These are phyloP conservation scores for Colletotrichum noveboracense DNA, from an alignment of 2,329 filamentous ascomycete genomes.

Conservation along the genomic window DNA sequence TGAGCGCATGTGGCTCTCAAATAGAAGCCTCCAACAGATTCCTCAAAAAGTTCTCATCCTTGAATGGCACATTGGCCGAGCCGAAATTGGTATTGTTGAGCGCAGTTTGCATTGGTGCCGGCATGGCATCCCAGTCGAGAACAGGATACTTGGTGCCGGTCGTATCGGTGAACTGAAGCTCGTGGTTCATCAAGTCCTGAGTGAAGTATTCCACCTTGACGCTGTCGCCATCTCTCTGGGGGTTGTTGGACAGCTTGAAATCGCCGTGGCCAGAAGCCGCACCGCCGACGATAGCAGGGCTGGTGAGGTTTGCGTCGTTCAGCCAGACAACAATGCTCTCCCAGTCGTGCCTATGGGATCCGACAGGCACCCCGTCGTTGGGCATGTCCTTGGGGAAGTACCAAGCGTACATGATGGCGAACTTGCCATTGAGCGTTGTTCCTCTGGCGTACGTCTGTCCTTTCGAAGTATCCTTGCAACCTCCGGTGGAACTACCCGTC, in stretches of 20 bases:
- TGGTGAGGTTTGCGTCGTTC: slow-evolving; percentile 26
- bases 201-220: slow-evolving; percentile 38
- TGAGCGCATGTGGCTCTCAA: background rate
- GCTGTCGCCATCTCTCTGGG: slow-evolving; percentile 24
- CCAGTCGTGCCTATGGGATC: slow-evolving; percentile 47
- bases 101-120: slow-evolving; percentile 35
- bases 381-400: slow-evolving; percentile 53
- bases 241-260: slow-evolving; percentile 25
- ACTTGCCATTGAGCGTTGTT: slow-evolving; percentile 28
- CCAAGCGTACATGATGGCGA: slow-evolving; percentile 48
- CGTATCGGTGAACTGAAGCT: slow-evolving; percentile 37
- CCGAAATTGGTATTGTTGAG: slow-evolving; percentile 45
- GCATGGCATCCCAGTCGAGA: slow-evolving; percentile 48
- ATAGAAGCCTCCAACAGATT: slow-evolving; percentile 4
- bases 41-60: slow-evolving; percentile 28
- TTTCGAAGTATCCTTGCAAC: slow-evolving; percentile 33
- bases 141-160: slow-evolving; percentile 43
- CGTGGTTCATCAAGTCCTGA: slow-evolving; percentile 37
- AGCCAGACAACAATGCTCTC: slow-evolving; percentile 39
- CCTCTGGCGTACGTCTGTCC: slow-evolving; percentile 45
- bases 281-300: slow-evolving; percentile 37
- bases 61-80: slow-evolving; percentile 45
- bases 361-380: slow-evolving; percentile 26
- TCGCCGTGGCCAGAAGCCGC: slow-evolving; percentile 42
- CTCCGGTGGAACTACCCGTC: slow-evolving; percentile 32